Conservation (phyloP, 805 yeast species). For the Suhomyces kilbournensis region DNA sequence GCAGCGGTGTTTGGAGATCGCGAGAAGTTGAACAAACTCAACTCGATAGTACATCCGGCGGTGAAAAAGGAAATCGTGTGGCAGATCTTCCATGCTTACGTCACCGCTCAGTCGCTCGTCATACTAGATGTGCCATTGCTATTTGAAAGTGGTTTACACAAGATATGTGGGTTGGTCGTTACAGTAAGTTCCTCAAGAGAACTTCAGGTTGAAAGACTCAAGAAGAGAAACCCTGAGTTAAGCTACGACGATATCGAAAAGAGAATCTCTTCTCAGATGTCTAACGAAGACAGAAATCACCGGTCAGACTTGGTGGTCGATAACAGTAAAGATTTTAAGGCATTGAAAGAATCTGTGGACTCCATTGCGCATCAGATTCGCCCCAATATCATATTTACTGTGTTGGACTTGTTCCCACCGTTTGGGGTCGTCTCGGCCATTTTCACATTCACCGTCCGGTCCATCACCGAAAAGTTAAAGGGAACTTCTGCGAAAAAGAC, state of each 20-base stretch:
- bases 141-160: slow-evolving; percentile 74
- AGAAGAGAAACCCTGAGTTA: slow-evolving; percentile 65
- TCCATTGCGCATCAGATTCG: slow-evolving; percentile 21
- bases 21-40: slow-evolving; percentile 56
- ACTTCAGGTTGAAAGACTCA: slow-evolving; percentile 61
- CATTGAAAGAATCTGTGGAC: slow-evolving; percentile 21
- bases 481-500: background rate
- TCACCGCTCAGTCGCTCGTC: slow-evolving; percentile 56
- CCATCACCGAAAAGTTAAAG: slow-evolving; percentile 6
- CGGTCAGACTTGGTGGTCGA: slow-evolving; percentile 67
- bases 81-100: slow-evolving; percentile 56
- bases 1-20: slow-evolving; percentile 70
- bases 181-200: slow-evolving; percentile 62
- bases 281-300: slow-evolving; percentile 51
- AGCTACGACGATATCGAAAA: slow-evolving; percentile 62
- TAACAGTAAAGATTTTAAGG: slow-evolving; percentile 44
- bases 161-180: slow-evolving; percentile 66
- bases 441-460: slow-evolving; percentile 6
- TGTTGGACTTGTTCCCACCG: slow-evolving; percentile 12
- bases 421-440: slow-evolving; percentile 12
- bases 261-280: slow-evolving; percentile 76
- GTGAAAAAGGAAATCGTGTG: slow-evolving; percentile 65
- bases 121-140: slow-evolving; percentile 87
- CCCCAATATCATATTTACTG: slow-evolving; percentile 27
- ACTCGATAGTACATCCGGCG: slow-evolving; percentile 84